These are phyloP conservation scores for Fusarium algeriense DNA, from an alignment of 2,329 filamentous ascomycete genomes.

Conservation along the genomic window DNA sequence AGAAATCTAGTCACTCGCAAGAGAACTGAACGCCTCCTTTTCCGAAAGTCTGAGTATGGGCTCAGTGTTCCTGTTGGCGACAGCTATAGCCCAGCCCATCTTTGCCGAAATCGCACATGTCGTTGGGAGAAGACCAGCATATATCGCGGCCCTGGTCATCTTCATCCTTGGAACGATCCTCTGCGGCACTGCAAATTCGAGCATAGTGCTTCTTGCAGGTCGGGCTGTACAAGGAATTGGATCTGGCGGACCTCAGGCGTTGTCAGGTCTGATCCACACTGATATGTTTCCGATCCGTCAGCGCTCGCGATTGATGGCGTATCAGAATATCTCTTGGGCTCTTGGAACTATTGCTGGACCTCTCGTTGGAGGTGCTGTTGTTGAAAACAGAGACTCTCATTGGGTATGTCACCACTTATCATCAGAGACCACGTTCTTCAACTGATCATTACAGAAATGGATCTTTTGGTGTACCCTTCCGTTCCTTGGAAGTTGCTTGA, in stretches of 20 bases:
- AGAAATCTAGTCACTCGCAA: conserved; percentile 37
- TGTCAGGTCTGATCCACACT: conserved; percentile 51
- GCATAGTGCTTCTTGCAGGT: conserved; percentile 50
- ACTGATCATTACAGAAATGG: conserved; percentile 46
- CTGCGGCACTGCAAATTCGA: conserved; percentile 50
- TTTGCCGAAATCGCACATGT: conserved; percentile 54
- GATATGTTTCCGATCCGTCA: conserved; percentile 58
- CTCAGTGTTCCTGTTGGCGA: conserved; percentile 76
- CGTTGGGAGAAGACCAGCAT: conserved; percentile 51
- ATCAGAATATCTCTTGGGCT: conserved; percentile 62
- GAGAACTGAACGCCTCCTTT: conserved; percentile 44
- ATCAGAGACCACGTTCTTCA: neutral
- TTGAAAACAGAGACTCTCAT: conserved; percentile 29
- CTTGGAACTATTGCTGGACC: conserved; percentile 62
- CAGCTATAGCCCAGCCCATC: conserved; percentile 69
- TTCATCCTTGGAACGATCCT: conserved; percentile 58
- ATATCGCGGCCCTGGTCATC: conserved; percentile 40
- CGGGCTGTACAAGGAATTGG: conserved; percentile 54
- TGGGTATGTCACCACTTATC: conserved; percentile 35
- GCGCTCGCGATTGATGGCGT: conserved; percentile 56
- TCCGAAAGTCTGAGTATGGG: conserved; percentile 55
- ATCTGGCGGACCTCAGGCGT: conserved; percentile 51
- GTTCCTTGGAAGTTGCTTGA: conserved; percentile 43
- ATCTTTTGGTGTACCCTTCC: conserved; percentile 55
- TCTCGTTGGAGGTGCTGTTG: conserved; percentile 43